A percentile compares a stretch with the other conserved stretches of the same genome.
Evolutionary conservation across 768 basidiomycete genomes (phyloP).

Genomic region (Leccinum uliginosum): DNA sequence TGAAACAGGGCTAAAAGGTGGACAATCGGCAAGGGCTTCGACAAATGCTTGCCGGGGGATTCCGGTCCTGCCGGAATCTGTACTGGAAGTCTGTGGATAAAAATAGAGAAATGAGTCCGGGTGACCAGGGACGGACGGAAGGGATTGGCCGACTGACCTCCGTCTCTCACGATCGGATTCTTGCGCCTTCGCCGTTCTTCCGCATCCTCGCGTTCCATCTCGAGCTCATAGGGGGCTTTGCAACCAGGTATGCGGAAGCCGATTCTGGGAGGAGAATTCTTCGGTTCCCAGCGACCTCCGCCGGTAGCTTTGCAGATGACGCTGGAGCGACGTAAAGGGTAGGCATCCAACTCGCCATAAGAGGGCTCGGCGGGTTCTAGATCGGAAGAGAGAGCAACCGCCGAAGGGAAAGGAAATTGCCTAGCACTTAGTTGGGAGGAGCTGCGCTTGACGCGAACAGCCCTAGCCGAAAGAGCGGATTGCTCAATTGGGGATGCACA

Average conservation of each 20-base stretch:
- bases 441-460: constrained; percentile 22
- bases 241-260: constrained; percentile 59
- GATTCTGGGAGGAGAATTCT: constrained; percentile 37
- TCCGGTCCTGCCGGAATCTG: constrained; percentile 49
- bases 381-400: constrained; percentile 19
- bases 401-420: constrained; percentile 25
- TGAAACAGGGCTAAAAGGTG: constrained; percentile 44
- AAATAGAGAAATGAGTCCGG: constrained; percentile 2
- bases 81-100: constrained; percentile 54
- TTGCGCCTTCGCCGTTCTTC: constrained; percentile 43
- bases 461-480: constrained; percentile 16
- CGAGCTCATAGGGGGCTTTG: constrained; percentile 64
- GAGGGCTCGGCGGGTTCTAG: constrained; percentile 39
- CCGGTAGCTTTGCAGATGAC: constrained; percentile 74
- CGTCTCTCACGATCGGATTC: constrained; percentile 67
- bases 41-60: constrained; percentile 38
- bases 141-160: constrained; percentile 30
- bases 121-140: neutral
- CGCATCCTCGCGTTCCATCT: constrained; percentile 64
- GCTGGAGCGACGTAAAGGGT: constrained; percentile 64
- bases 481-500: constrained; percentile 32
- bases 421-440: constrained; percentile 27
- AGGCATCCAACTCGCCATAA: constrained; percentile 68
- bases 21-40: constrained; percentile 50
- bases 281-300: constrained; percentile 78